Evolutionary conservation across 2,329 filamentous ascomycete species (phyloP).

Genomic region (Fusarium poae): DNA sequence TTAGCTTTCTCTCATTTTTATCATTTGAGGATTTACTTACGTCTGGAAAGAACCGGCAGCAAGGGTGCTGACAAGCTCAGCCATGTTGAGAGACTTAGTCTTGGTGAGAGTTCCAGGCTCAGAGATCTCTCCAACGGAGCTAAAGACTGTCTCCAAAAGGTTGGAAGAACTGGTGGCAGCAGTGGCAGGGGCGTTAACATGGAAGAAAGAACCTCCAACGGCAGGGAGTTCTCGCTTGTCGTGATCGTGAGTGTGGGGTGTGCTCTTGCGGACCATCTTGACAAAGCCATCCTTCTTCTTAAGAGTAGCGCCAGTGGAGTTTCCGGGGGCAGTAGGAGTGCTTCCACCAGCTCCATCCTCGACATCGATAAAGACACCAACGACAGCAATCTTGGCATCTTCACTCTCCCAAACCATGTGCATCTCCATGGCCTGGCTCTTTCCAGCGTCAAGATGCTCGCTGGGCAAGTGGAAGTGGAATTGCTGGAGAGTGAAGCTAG

Average conservation of each 20-base stretch:
- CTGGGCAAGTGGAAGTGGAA: conserved; percentile 73
- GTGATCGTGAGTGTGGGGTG: neutral
- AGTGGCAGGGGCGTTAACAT: conserved; percentile 11
- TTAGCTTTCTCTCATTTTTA: neutral
- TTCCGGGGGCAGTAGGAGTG: neutral
- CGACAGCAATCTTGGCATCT: conserved; percentile 48
- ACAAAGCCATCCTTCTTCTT: conserved; percentile 10
- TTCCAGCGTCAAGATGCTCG: conserved; percentile 66
- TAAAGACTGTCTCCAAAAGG: conserved; percentile 56
- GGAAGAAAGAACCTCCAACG: conserved; percentile 24
- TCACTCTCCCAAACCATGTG: conserved; percentile 51
- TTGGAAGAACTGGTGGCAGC: conserved; percentile 23
- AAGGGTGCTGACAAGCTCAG: conserved; percentile 51
- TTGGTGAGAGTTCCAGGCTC: conserved; percentile 57
- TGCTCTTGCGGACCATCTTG: conserved; percentile 21
- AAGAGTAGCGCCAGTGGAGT: conserved; percentile 6
- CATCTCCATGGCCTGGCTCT: conserved; percentile 51
- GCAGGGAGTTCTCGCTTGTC: conserved; percentile 27
- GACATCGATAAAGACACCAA: conserved; percentile 47
- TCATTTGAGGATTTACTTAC: conserved; percentile 36
- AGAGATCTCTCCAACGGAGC: conserved; percentile 49
- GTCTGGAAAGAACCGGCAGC: conserved; percentile 52
- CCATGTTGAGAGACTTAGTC: conserved; percentile 59
- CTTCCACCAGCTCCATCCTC: conserved; percentile 29
- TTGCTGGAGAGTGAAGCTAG: conserved; percentile 62